Evolutionary conservation across 2,329 filamentous ascomycete species (phyloP).

Genomic region (Fusarium luffae): DNA sequence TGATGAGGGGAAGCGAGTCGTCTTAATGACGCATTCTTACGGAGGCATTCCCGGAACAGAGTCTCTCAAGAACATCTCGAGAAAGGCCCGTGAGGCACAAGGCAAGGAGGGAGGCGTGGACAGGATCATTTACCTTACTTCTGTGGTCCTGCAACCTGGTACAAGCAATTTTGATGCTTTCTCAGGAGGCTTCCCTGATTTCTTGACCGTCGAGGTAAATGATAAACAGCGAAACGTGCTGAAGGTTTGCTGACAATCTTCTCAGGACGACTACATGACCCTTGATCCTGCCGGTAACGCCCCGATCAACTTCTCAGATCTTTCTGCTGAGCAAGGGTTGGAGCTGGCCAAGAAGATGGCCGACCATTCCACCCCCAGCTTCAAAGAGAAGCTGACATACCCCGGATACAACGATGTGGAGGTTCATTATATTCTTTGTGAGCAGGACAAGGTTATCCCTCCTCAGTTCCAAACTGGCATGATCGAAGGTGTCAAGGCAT

Average conservation of each 20-base stretch:
- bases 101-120: constrained; percentile 17
- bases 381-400: constrained; percentile 26
- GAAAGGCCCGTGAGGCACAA: background rate
- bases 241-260: fast-evolving
- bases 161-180: constrained; percentile 13
- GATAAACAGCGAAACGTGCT: fast-evolving
- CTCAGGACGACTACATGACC: constrained; percentile 22
- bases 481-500: constrained; percentile 17
- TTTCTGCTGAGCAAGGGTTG: constrained; percentile 10
- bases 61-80: constrained; percentile 4
- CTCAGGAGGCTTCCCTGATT: constrained; percentile 1
- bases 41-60: constrained; percentile 28
- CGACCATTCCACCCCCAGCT: constrained; percentile 26
- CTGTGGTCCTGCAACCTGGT: constrained; percentile 11
- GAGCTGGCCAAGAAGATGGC: constrained; percentile 16
- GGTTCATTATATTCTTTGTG: constrained; percentile 29
- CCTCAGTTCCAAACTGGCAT: constrained; percentile 7
- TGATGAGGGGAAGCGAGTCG: background rate
- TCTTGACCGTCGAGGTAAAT: background rate
- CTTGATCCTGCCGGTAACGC: background rate
- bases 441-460: constrained; percentile 15
- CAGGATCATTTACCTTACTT: constrained; percentile 19
- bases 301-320: constrained; percentile 13
- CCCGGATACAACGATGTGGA: constrained; percentile 33
- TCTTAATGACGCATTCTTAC: constrained; percentile 27